A percentile compares a stretch with the other conserved stretches of the same genome.
These are phyloP conservation scores for Plasmodium knowlesi DNA, from an alignment of 169 alveolate species.

Conservation along the genomic window DNA sequence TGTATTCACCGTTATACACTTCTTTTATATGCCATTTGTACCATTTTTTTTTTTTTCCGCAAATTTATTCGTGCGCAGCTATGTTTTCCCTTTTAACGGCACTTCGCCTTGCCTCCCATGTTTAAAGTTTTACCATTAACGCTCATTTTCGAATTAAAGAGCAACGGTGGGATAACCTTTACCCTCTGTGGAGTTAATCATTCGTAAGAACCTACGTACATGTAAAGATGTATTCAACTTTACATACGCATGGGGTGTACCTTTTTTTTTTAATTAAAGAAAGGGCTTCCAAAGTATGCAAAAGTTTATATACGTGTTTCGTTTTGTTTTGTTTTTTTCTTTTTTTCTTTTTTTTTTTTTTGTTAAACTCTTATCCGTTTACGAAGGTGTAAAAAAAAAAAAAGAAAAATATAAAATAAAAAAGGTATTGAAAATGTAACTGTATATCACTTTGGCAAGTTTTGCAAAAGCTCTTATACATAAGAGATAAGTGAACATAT, in stretches of 20 bases:
- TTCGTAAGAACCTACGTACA: neutral
- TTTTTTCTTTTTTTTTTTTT: neutral
- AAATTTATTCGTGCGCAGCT: neutral
- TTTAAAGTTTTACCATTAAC: neutral
- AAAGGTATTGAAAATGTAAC: neutral
- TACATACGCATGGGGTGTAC: neutral
- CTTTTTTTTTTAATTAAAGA: neutral
- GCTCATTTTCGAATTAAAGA: neutral
- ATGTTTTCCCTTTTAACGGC: neutral
- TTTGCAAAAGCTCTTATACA: neutral
- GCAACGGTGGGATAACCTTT: neutral
- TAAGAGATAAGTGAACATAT: neutral
- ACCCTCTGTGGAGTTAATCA: neutral
- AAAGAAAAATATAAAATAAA: constrained; percentile 9
- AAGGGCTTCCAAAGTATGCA: neutral
- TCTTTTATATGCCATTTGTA: neutral
- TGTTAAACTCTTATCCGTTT: neutral
- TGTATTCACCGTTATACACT: neutral
- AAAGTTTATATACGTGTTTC: neutral
- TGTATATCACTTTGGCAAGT: neutral
- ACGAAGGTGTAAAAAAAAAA: neutral
- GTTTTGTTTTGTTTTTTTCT: neutral
- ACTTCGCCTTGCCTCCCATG: neutral
- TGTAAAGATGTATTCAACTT: neutral
- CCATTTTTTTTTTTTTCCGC: constrained; percentile 4